Base-by-base conservation (phyloP, 129 eudicot species). In the Glebionis coronaria region DNA sequence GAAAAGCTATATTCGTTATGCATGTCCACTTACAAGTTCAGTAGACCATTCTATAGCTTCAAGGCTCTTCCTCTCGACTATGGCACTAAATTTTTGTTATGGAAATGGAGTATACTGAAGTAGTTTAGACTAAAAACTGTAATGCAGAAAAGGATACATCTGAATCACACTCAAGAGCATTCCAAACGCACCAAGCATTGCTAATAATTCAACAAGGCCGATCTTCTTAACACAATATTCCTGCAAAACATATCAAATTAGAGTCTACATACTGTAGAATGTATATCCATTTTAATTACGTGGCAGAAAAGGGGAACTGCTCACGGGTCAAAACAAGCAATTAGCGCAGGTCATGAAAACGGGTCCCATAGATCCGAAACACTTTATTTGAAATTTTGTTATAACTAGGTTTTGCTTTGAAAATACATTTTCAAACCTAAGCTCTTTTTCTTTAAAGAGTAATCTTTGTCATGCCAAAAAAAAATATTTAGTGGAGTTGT, bases 181-280 rank as follows among this genome's bases (percentile, higher is more conserved):
- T 62, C 96, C 98, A 47, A 86, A 92, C 18, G 86, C 50, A 69
- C 98, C 95, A 66, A 92, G 67, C 98, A 92, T 88, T n/a, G 96
- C 61, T 14, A 88, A 47, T 69, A 86, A 84, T 87, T 92, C 98
- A 66, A 78, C 65, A 11, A 63, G 78, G 79, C 84, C 81, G n/a
- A 73, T 81, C 74, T 77, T 89, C 83, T 88, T 88, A 42, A 84
- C 88, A 76, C 85, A 86, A 63, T 71, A 91, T 66, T 91, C 98
- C 96, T 88, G 88, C 63, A 74, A 47, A n/a, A 44, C 0, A 6
- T n/a, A 65, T 18, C 15, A 28, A 27, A 8, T 45, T 46, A 15
- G 21, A 23, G 15, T 9, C 67, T 28, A 28, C 66, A 57, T 56
- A 42, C 9, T 9, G 16, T 19, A 45, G n/a, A 10, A 35, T 35